phyloP scores from a whole-genome alignment of 768 basidiomycete species.

The Erythrobasidium yunnanense region DNA sequence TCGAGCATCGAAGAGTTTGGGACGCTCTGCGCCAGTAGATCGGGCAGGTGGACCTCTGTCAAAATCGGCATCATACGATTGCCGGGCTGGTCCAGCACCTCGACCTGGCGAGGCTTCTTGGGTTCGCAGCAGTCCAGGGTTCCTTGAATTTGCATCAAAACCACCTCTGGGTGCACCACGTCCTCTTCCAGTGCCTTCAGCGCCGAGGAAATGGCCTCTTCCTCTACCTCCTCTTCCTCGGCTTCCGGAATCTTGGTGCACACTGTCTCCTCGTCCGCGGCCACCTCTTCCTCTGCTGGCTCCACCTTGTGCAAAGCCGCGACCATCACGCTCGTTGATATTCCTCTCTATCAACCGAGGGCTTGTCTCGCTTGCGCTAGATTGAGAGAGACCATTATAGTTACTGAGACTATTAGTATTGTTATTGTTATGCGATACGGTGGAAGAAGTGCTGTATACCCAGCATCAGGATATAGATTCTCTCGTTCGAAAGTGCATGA shows the following conservation, averaged over 20 bases:
- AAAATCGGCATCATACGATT: slow-evolving; percentile 21
- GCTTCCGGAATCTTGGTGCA: neutral
- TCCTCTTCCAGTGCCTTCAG: neutral
- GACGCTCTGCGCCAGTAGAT: neutral
- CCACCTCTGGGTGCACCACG: neutral
- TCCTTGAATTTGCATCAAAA: neutral
- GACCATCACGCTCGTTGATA: neutral
- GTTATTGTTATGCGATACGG: neutral
- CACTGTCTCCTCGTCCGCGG: neutral
- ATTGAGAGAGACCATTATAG: neutral
- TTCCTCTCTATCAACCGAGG: neutral
- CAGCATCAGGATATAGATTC: too few relatives aligned
- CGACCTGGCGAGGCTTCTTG: neutral
- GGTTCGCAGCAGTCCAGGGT: neutral
- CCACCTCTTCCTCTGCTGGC: neutral
- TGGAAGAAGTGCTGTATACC: neutral
- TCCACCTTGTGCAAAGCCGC: neutral
- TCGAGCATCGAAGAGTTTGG: slow-evolving; percentile 15
- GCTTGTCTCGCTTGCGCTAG: neutral
- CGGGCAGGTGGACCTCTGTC: neutral
- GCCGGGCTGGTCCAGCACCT: neutral
- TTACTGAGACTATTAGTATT: neutral
- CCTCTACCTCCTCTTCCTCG: neutral
- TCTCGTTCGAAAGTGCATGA: neutral
- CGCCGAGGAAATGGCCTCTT: neutral